Conservation (phyloP, 2,329 filamentous ascomycete genomes). For the Cryphonectria carpinicola region DNA sequence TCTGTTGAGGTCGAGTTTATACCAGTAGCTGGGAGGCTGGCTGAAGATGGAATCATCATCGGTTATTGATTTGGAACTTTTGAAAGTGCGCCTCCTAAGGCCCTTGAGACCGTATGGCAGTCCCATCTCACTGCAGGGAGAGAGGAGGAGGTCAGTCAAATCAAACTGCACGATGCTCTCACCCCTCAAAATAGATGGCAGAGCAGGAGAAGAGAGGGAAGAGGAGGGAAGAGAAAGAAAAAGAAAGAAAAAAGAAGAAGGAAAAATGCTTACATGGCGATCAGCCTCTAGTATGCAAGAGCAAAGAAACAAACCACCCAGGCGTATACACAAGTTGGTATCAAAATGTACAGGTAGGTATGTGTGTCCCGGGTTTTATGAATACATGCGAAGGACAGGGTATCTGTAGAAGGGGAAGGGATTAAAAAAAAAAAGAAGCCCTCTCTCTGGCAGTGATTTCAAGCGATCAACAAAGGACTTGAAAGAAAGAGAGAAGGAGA, state of each 20-base stretch:
- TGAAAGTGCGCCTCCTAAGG: slow-evolving; percentile 27
- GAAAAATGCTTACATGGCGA: not conserved
- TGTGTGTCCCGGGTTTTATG: not conserved
- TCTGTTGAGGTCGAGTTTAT: slow-evolving; percentile 42
- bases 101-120: slow-evolving; percentile 24
- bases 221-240: too few species aligned
- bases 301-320: not conserved
- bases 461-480: too few species aligned
- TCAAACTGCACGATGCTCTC: too few species aligned
- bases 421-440: not conserved
- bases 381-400: not conserved
- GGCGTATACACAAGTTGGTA: not conserved
- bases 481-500: too few species aligned
- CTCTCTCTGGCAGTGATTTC: too few species aligned
- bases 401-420: not conserved
- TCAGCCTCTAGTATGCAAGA: not conserved
- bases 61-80: slow-evolving; percentile 28
- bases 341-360: not conserved
- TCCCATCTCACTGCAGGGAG: slow-evolving; percentile 16
- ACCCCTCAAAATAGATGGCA: not conserved
- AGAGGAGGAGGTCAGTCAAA: slow-evolving; percentile 17
- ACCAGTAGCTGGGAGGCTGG: slow-evolving; percentile 26
- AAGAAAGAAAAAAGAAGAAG: too few species aligned
- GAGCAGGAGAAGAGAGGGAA: not conserved
- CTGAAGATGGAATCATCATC: slow-evolving; percentile 23